Conservation (phyloP, 306 rosid species). For the Amphicarpaea edgeworthii region DNA sequence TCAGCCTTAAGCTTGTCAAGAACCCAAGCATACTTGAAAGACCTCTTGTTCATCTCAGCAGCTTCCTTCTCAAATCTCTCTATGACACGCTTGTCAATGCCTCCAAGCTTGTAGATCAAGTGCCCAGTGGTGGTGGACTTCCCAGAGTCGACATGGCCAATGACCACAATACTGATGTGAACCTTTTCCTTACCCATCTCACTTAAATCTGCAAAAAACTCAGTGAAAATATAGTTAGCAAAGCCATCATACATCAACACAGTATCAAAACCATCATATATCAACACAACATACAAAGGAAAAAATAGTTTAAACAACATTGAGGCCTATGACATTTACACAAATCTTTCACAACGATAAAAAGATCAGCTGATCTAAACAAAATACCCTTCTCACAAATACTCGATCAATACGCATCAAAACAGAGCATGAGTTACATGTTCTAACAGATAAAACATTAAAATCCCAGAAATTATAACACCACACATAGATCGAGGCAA, state of each 20-base stretch:
- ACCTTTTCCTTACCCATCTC: slow-evolving; percentile 29
- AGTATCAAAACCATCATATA: not conserved
- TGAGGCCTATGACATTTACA: not conserved
- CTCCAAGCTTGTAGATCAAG: slow-evolving; percentile 20
- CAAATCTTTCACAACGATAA: not conserved
- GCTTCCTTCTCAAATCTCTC: slow-evolving; percentile 25
- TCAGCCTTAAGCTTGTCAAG: slow-evolving; percentile 19
- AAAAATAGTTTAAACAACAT: not conserved
- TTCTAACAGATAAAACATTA: not conserved
- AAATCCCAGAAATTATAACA: not conserved
- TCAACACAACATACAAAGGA: not conserved
- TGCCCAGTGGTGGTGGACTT: not conserved
- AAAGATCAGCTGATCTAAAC: not conserved
- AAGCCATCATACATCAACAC: not conserved
- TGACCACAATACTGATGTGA: slow-evolving; percentile 10
- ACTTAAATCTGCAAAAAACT: not conserved
- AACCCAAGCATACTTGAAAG: slow-evolving; percentile 29
- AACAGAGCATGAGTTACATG: too few relatives aligned
- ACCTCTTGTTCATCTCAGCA: slow-evolving; percentile 30
- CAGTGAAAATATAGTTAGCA: too few relatives aligned
- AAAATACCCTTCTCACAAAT: not conserved
- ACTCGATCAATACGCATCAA: not conserved
- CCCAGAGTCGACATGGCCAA: slow-evolving; percentile 26
- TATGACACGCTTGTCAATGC: slow-evolving; percentile 19
- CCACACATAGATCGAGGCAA: not conserved